Percentiles rank a stretch among this genome's conserved stretches.
Conservation (phyloP, 139 green algal genomes). For the Chlorella sp. region DNA sequence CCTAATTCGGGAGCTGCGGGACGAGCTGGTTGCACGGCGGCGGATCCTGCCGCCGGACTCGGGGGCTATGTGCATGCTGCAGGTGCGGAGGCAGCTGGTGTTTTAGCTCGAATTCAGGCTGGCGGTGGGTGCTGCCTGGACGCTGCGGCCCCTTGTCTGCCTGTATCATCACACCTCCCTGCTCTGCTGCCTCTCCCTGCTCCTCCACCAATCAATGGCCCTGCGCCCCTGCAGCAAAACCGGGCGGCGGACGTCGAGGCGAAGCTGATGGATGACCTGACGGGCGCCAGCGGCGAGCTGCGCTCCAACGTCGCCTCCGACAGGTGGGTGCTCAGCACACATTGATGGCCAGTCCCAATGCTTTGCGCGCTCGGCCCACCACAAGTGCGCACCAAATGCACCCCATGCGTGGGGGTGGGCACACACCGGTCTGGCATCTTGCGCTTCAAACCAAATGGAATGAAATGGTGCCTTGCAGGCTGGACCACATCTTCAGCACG, state of each 20-base stretch:
- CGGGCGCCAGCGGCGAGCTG: not conserved
- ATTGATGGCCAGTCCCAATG: too few species aligned
- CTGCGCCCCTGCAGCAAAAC: not conserved
- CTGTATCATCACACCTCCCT: not conserved
- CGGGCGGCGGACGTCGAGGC: not conserved
- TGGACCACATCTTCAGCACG: slow-evolving; percentile 57
- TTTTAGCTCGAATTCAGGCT: too few species aligned
- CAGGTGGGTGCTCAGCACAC: not conserved
- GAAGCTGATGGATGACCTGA: slow-evolving; percentile 1
- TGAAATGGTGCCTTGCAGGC: slow-evolving; percentile 41
- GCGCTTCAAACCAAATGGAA: too few species aligned
- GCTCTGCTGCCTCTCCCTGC: too few species aligned
- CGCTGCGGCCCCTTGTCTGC: too few species aligned
- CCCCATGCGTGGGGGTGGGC: too few species aligned
- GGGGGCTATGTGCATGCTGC: slow-evolving; percentile 1
- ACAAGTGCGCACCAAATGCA: too few species aligned
- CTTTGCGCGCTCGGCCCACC: too few species aligned
- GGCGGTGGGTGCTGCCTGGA: too few species aligned
- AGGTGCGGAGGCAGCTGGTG: not conserved
- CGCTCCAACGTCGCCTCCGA: not conserved
- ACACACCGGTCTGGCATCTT: too few species aligned
- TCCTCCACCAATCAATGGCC: too few species aligned
- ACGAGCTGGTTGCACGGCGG: slow-evolving; percentile 27
- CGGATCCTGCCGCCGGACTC: not conserved
- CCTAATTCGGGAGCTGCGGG: slow-evolving; percentile 10